Percentiles rank a stretch among this genome's conserved stretches.
These are phyloP conservation scores for Holtermannia corniformis DNA, from an alignment of 768 basidiomycete genomes.

Conservation along the genomic window DNA sequence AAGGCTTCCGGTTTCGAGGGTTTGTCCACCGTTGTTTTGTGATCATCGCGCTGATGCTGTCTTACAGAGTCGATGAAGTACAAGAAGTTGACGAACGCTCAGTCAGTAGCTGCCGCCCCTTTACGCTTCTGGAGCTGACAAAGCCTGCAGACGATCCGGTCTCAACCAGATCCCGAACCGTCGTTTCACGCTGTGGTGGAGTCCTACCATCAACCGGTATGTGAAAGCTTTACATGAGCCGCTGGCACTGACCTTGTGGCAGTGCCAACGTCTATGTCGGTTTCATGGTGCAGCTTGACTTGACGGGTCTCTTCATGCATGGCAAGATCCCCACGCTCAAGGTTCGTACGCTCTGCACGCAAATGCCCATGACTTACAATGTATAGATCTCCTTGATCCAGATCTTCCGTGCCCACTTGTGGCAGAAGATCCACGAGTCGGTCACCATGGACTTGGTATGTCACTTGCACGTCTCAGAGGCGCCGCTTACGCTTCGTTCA, in stretches of 20 bases:
- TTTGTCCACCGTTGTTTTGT: too few species aligned
- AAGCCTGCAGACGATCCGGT: conserved; percentile 7
- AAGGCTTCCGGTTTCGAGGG: conserved; percentile 71
- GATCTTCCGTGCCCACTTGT: conserved; percentile 99
- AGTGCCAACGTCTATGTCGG: conserved; percentile 55
- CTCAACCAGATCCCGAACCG: conserved; percentile 96
- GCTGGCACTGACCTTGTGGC: neutral
- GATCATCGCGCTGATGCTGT: too few species aligned
- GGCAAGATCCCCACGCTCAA: conserved; percentile 70
- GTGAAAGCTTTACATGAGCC: conserved; percentile 60
- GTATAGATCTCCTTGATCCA: conserved; percentile 99
- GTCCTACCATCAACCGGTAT: conserved; percentile 87
- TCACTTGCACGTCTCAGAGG: neutral
- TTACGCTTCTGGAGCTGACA: neutral
- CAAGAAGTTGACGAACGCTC: conserved; percentile 75
- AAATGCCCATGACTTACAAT: too few species aligned
- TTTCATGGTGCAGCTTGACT: conserved; percentile 98
- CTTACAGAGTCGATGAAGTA: conserved; percentile 45
- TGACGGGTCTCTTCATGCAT: conserved; percentile 66
- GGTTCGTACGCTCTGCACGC: too few species aligned
- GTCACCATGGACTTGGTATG: conserved; percentile 27
- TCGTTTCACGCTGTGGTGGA: conserved; percentile 99
- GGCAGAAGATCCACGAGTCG: conserved; percentile 85
- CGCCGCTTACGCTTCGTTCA: conserved; percentile 24
- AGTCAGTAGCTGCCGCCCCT: conserved; percentile 47